Evolutionary conservation across 148 eudicot genomes (phyloP).

Genomic region (Nyssa sinensis): DNA sequence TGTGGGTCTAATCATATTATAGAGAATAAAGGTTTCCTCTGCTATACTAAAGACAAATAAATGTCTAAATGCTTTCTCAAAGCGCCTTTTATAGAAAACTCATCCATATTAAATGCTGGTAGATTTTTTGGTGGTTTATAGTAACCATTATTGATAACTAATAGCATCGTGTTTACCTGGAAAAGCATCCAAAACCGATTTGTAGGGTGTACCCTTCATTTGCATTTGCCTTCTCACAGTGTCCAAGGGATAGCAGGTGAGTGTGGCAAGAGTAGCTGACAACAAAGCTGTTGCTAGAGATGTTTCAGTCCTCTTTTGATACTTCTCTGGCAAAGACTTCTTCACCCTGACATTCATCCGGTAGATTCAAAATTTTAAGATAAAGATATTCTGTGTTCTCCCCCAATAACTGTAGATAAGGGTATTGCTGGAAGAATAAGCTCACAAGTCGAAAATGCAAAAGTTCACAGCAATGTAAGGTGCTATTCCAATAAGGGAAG

Average conservation of each 20-base stretch:
- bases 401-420: conserved; percentile 18
- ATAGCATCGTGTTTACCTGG: conserved; percentile 49
- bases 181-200: conserved; percentile 80
- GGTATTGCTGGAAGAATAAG: conserved; percentile 29
- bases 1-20: neutral
- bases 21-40: neutral
- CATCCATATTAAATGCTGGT: neutral
- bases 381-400: conserved; percentile 16
- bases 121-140: neutral
- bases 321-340: conserved; percentile 91
- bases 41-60: neutral
- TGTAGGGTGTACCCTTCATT: conserved; percentile 91
- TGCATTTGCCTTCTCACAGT: conserved; percentile 96
- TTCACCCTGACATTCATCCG: conserved; percentile 57
- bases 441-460: conserved; percentile 99
- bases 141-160: neutral
- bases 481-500: conserved; percentile 95
- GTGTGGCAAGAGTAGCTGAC: conserved; percentile 82
- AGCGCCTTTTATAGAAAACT: neutral
- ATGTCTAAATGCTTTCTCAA: neutral
- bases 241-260: conserved; percentile 90
- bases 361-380: conserved; percentile 25
- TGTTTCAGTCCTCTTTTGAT: conserved; percentile 80
- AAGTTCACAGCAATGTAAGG: conserved; percentile 99
- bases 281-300: conserved; percentile 73